Evolutionary conservation across 2,329 filamentous ascomycete species (phyloP).

Genomic region (Ascosphaera acerosa): DNA sequence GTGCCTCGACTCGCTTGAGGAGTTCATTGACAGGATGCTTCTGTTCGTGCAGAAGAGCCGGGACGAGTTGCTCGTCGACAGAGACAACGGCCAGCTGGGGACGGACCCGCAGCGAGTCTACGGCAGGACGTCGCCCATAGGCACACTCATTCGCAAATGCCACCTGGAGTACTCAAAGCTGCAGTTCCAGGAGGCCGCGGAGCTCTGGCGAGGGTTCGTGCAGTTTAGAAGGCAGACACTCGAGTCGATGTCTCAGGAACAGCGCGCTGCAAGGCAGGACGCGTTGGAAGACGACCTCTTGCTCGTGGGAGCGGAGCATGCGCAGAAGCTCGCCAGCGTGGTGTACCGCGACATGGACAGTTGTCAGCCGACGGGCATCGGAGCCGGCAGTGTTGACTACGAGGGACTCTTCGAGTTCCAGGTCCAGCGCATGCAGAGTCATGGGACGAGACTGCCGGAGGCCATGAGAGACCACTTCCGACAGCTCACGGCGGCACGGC

Average conservation of each 20-base stretch:
- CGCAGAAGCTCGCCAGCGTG: slow-evolving; percentile 23
- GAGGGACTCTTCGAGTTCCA: slow-evolving; percentile 69
- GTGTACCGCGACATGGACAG: slow-evolving; percentile 25
- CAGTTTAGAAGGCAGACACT: slow-evolving; percentile 56
- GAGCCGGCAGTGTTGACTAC: slow-evolving; percentile 51
- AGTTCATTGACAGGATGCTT: slow-evolving; percentile 40
- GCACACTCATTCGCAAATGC: slow-evolving; percentile 51
- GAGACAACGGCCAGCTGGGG: slow-evolving; percentile 24
- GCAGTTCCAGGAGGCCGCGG: slow-evolving; percentile 51
- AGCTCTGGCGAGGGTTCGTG: slow-evolving; percentile 63
- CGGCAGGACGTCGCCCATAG: slow-evolving; percentile 52
- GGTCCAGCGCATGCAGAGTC: slow-evolving; percentile 65
- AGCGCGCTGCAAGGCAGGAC: slow-evolving; percentile 19
- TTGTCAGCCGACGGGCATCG: slow-evolving; percentile 14
- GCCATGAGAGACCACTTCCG: slow-evolving; percentile 48
- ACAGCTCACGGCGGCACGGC: slow-evolving; percentile 39
- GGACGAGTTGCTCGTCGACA: slow-evolving; percentile 31
- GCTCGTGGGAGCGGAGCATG: slow-evolving; percentile 29
- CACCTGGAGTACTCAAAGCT: slow-evolving; percentile 57
- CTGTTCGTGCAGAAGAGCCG: slow-evolving; percentile 35
- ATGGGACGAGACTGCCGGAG: slow-evolving; percentile 52
- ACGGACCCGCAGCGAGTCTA: slow-evolving; percentile 29
- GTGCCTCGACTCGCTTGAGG: slow-evolving; percentile 54
- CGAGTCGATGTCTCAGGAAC: slow-evolving; percentile 29
- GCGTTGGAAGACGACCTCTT: slow-evolving; percentile 39